phyloP scores from a whole-genome alignment of 352 stramenopile species.

The Phytophthora hibernalis region DNA sequence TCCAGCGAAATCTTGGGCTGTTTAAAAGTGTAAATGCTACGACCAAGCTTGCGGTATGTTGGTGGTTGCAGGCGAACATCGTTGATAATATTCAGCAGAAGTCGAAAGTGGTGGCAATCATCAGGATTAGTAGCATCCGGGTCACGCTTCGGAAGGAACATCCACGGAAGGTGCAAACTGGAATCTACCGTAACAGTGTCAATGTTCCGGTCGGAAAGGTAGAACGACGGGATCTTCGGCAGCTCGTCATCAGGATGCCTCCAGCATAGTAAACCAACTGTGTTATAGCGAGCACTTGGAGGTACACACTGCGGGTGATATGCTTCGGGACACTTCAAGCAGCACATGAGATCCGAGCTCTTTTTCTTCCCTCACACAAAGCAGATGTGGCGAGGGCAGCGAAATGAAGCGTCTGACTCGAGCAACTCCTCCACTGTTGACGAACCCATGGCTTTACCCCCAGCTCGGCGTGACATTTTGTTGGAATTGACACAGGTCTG shows the following conservation, averaged over 20 bases:
- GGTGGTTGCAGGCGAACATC: constrained; percentile 78
- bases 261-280: constrained; percentile 91
- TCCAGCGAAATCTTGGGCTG: constrained; percentile 74
- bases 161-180: constrained; percentile 73
- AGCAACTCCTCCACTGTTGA: constrained; percentile 55
- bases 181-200: constrained; percentile 82
- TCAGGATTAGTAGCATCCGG: constrained; percentile 53
- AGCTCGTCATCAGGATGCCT: constrained; percentile 85
- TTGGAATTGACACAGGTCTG: constrained; percentile 73
- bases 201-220: constrained; percentile 63
- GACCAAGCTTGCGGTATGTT: constrained; percentile 74
- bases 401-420: constrained; percentile 80
- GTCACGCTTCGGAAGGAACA: constrained; percentile 80
- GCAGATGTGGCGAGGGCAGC: constrained; percentile 90
- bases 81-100: constrained; percentile 71
- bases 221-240: constrained; percentile 77
- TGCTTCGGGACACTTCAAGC: constrained; percentile 91
- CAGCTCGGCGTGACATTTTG: constrained; percentile 62
- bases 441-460: constrained; percentile 41
- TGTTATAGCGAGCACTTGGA: constrained; percentile 92
- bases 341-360: constrained; percentile 87
- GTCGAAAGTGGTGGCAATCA: constrained; percentile 84
- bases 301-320: constrained; percentile 95
- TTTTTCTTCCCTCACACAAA: constrained; percentile 81
- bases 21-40: constrained; percentile 91